Evolutionary conservation across 179 eudicot species (phyloP).

Genomic region (Silene vulgaris): DNA sequence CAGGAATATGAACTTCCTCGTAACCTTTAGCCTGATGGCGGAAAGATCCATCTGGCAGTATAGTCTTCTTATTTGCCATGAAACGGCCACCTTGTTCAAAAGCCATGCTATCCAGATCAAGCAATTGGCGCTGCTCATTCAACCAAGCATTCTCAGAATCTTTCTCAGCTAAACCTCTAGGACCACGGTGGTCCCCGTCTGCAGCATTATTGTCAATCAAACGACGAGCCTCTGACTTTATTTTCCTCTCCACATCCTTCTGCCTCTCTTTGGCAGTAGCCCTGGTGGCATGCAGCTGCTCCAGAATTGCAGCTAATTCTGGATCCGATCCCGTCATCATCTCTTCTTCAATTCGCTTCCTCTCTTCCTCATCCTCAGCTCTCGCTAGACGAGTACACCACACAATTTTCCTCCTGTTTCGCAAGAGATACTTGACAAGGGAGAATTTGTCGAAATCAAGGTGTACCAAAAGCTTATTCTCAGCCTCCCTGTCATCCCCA

Average conservation of each 20-base stretch:
- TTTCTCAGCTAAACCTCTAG: conserved; percentile 46
- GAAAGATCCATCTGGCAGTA: conserved; percentile 63
- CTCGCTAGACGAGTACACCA: conserved; percentile 96
- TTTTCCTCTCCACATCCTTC: conserved; percentile 83
- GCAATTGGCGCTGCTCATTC: conserved; percentile 84
- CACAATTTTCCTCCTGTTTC: conserved; percentile 77
- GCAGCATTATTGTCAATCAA: conserved; percentile 64
- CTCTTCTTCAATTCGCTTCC: conserved; percentile 80
- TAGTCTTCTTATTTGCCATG: conserved; percentile 66
- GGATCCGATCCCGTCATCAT: conserved; percentile 68
- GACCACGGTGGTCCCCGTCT: conserved; percentile 48
- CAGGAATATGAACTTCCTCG: conserved; percentile 94
- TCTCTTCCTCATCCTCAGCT: conserved; percentile 80
- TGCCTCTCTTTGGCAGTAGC: conserved; percentile 97
- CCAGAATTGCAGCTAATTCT: conserved; percentile 66
- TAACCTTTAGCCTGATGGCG: conserved; percentile 73
- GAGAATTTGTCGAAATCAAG: conserved; percentile 76
- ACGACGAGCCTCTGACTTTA: conserved; percentile 84
- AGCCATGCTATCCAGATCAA: conserved; percentile 74
- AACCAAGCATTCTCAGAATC: conserved; percentile 79
- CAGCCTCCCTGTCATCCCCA: conserved; percentile 85
- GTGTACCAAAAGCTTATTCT: conserved; percentile 64
- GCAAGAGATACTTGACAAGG: conserved; percentile 66
- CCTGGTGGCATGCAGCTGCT: conserved; percentile 94
- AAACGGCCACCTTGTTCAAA: conserved; percentile 68